Conservation (phyloP, 345 rosid genomes). For the Arabidopsis thaliana region DNA sequence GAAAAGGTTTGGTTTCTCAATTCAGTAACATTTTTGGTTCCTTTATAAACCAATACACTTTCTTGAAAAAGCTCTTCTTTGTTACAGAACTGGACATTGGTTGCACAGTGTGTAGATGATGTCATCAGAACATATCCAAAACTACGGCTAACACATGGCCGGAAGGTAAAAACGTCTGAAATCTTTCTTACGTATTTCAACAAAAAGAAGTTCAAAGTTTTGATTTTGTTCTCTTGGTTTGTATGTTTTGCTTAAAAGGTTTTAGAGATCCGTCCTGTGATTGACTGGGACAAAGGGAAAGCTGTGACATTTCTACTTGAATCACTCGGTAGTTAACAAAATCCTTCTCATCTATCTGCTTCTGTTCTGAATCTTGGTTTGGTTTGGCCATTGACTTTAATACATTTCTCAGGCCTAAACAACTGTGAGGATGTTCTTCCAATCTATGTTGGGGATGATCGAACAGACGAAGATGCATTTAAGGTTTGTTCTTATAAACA, state of each 20-base stretch:
- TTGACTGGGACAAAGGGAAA: slow-evolving; percentile 97
- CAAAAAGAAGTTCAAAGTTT: slow-evolving; percentile 14
- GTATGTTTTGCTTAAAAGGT: slow-evolving; percentile 55
- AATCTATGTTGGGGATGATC: slow-evolving; percentile 94
- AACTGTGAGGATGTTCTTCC: slow-evolving; percentile 86
- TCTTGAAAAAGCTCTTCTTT: neutral
- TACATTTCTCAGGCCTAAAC: slow-evolving; percentile 56
- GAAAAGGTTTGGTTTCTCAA: slow-evolving; percentile 50
- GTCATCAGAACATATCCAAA: slow-evolving; percentile 61
- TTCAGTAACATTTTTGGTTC: neutral
- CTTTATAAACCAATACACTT: slow-evolving; percentile 7
- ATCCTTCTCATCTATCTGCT: slow-evolving; percentile 10
- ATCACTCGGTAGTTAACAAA: slow-evolving; percentile 71
- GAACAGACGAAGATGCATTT: slow-evolving; percentile 98
- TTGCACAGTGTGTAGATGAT: slow-evolving; percentile 61
- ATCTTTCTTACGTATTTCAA: neutral
- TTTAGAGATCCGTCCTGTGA: slow-evolving; percentile 89
- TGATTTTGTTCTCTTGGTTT: slow-evolving; percentile 13
- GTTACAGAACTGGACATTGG: slow-evolving; percentile 63
- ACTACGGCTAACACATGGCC: slow-evolving; percentile 70
- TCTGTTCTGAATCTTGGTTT: neutral
- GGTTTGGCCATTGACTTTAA: neutral
- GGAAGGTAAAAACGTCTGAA: slow-evolving; percentile 60
- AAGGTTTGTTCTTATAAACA: slow-evolving; percentile 35
- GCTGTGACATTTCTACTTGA: slow-evolving; percentile 88